Conservation (phyloP, 2,329 filamentous ascomycete genomes). For the Pezicula carpinea region DNA sequence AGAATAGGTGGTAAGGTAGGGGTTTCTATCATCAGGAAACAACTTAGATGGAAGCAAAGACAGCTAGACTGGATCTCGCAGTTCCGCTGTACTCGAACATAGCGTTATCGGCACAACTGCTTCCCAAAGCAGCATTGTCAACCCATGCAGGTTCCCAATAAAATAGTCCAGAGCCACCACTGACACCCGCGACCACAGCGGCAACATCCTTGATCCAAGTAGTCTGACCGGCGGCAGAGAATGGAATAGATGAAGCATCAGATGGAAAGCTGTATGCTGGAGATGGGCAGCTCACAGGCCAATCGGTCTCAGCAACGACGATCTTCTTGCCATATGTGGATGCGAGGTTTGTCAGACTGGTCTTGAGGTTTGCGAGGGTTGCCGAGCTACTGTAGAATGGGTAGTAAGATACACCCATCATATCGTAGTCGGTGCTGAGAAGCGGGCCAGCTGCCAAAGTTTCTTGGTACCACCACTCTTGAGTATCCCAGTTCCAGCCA, state of each 20-base stretch:
- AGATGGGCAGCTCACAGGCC: conserved; percentile 59
- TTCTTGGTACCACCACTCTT: conserved; percentile 57
- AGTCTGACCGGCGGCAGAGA: conserved; percentile 57
- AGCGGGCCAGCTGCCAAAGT: conserved; percentile 49
- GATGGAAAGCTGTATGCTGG: conserved; percentile 55
- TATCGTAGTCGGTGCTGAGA: conserved; percentile 54
- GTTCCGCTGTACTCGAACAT: conserved; percentile 53
- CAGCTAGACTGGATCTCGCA: conserved; percentile 51
- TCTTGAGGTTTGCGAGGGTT: conserved; percentile 51
- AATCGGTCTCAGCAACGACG: conserved; percentile 67
- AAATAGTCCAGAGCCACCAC: conserved; percentile 55
- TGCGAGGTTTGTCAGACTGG: conserved; percentile 53
- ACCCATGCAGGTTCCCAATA: conserved; percentile 76
- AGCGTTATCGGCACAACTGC: conserved; percentile 59
- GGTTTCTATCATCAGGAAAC: too few relatives aligned
- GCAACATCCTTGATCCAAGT: conserved; percentile 58
- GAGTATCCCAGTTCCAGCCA: conserved; percentile 66
- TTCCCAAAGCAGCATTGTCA: conserved; percentile 58
- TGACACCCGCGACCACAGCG: conserved; percentile 46
- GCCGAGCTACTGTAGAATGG: conserved; percentile 63
- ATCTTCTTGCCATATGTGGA: conserved; percentile 60
- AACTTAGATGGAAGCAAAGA: conserved; percentile 45
- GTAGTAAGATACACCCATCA: conserved; percentile 70
- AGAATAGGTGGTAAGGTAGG: too few relatives aligned
- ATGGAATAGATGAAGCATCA: conserved; percentile 55